Evolutionary conservation across 202 grass and related monocot genomes (phyloP).

Genomic region (Hordeum pubiflorum): DNA sequence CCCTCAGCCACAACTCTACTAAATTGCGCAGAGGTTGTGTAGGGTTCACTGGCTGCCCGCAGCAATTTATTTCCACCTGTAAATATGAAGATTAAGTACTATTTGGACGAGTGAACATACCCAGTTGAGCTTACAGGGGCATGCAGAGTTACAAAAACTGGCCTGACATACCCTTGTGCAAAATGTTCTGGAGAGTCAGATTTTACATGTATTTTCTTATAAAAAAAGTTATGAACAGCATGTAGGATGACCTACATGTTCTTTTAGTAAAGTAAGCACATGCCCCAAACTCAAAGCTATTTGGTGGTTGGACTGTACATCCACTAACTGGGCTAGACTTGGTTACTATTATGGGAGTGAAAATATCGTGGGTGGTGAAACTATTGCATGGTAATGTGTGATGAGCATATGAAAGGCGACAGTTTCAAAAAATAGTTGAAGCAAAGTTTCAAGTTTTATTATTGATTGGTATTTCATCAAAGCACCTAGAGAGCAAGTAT

Average conservation of each 20-base stretch:
- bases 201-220: neutral
- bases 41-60: conserved; percentile 46
- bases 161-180: neutral
- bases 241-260: neutral
- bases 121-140: neutral
- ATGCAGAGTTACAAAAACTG: neutral
- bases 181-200: neutral
- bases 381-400: neutral
- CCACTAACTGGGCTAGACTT: neutral
- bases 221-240: neutral
- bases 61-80: conserved; percentile 70
- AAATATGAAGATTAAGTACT: conserved; percentile 19
- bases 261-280: neutral
- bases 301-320: neutral
- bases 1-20: conserved; percentile 54
- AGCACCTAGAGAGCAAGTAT: neutral
- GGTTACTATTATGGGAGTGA: neutral
- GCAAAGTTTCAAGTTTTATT: neutral
- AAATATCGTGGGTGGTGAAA: neutral
- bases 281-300: neutral
- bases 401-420: neutral
- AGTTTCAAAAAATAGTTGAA: neutral
- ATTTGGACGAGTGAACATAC: neutral
- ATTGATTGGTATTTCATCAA: neutral
- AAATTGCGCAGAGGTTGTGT: conserved; percentile 44